These are phyloP conservation scores for Brassica hybrid DNA, from an alignment of 441 rosid species.

Conservation along the genomic window DNA sequence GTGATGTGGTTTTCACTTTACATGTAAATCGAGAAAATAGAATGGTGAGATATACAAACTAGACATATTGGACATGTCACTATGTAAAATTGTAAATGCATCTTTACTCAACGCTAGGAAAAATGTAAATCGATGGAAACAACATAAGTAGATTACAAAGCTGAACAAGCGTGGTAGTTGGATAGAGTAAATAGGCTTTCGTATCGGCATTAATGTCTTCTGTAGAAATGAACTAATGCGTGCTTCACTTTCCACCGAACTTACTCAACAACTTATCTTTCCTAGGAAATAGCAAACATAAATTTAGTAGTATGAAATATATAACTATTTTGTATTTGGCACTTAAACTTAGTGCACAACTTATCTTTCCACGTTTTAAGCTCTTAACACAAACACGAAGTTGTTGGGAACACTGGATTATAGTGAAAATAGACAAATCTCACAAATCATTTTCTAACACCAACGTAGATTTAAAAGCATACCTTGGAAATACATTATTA, in stretches of 20 bases:
- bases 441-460: not conserved
- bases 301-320: not conserved
- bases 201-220: not conserved
- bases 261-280: constrained; percentile 1
- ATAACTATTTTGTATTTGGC: not conserved
- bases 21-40: not conserved
- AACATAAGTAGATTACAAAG: not conserved
- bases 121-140: not conserved
- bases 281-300: not conserved
- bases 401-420: not conserved
- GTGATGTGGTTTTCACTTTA: not conserved
- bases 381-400: not conserved
- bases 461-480: not conserved
- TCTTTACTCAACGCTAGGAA: not conserved
- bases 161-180: constrained; percentile 8
- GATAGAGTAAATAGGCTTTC: not conserved
- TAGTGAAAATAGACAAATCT: not conserved
- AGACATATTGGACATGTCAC: not conserved
- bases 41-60: not conserved
- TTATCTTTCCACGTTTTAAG: not conserved
- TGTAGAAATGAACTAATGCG: constrained; percentile 5
- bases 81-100: not conserved
- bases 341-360: not conserved
- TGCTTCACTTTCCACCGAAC: constrained; percentile 4
- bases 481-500: not conserved